Conservation (phyloP, 495 filamentous ascomycete species). For the Penicillium pancosmium region DNA sequence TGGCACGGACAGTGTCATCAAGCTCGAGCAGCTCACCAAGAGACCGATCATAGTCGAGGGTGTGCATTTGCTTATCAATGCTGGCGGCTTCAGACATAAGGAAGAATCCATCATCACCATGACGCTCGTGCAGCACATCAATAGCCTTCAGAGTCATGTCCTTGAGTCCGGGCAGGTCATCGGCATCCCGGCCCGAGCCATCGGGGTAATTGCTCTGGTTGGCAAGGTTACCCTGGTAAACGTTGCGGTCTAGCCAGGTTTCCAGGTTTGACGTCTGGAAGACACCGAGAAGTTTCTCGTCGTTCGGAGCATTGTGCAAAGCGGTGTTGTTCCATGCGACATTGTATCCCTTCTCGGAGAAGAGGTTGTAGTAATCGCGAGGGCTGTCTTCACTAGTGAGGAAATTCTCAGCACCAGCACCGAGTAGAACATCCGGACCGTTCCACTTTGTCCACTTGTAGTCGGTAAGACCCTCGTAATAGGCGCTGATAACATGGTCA, state of each 20-base stretch:
- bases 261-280: constrained; percentile 68
- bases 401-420: constrained; percentile 75
- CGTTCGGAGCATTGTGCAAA: constrained; percentile 51
- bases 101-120: constrained; percentile 69
- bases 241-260: constrained; percentile 73
- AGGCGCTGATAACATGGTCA: constrained; percentile 63
- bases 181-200: constrained; percentile 57
- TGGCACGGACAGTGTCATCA: constrained; percentile 71
- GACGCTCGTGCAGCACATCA: constrained; percentile 65
- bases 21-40: constrained; percentile 76
- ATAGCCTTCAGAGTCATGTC: constrained; percentile 83
- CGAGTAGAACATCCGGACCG: constrained; percentile 74
- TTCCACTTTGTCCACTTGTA: constrained; percentile 69
- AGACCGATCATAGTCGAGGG: constrained; percentile 73
- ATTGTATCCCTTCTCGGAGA: constrained; percentile 65
- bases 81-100: constrained; percentile 76
- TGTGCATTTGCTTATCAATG: constrained; percentile 81
- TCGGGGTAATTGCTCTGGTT: constrained; percentile 63
- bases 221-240: constrained; percentile 64
- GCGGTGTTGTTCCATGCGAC: constrained; percentile 68
- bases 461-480: constrained; percentile 55
- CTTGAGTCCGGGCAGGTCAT: constrained; percentile 71
- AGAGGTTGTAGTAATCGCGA: constrained; percentile 69
- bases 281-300: constrained; percentile 64
- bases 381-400: constrained; percentile 40